Evolutionary conservation across 441 rosid species (phyloP), one percentile per base, ranked within the genome.

Genomic region (Caryocar brasiliense): DNA sequence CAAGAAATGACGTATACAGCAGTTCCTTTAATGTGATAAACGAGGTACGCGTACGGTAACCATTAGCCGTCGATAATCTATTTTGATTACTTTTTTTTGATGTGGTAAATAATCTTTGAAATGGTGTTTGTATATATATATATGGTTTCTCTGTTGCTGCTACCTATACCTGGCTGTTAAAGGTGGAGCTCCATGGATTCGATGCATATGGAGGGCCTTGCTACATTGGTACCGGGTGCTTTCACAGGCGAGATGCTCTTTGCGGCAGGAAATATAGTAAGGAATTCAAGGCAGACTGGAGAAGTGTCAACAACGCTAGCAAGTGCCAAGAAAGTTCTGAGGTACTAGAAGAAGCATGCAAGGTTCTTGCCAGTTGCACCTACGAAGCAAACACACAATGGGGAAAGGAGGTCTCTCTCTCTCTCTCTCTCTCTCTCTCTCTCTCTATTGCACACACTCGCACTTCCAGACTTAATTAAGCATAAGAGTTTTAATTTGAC

Each of bases 211-310:
- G 60, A 6, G 67, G 67, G 12, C 46, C 61, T 38, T 29, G 22
- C 18, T 70, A 56, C 24, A 40, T 49, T 6, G 71, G 75, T 23
- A 56, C 75, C 0, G 71, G 71, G 1, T 70, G 75, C 36, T 65
- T 70, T 36, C 71, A 70, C 34, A 40, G 62, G 46, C 57, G 71
- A 34, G 65, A 47, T 4, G 10, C 51, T 21, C 65, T 70, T 2
- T 42, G 51, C n/a, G 67, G 71, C 5, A 43, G 38, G 26, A 70
- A 60, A 22, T 65, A 61, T 13, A 37, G 21, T 13, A 17, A 22
- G 27, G 63, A 53, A 19, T 18, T 15, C 8, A 40, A 40, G 33
- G 13, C 5, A 4, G 54, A 47, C 28, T 47, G 56, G 59, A 45
- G 33, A 7, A 29, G 29, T 27, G 32, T 7, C 8, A 19, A 12